Evolutionary conservation across 2,329 filamentous ascomycete genomes (phyloP).

Genomic region (Fusarium pilosicola): DNA sequence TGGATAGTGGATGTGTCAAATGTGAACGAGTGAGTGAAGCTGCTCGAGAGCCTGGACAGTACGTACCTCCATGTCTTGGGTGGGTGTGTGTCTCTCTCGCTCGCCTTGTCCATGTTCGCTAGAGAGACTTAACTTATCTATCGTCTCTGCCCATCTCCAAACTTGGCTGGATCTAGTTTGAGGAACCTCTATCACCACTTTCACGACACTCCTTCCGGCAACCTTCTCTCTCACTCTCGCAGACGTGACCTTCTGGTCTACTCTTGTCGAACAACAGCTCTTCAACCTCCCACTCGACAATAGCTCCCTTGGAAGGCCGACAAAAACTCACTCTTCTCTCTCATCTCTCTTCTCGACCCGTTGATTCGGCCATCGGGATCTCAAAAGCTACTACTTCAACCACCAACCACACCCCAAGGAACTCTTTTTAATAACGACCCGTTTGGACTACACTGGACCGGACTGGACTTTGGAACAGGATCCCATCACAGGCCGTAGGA

Average conservation of each 20-base stretch:
- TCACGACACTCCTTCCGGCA: constrained; percentile 53
- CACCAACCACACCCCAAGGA: constrained; percentile 38
- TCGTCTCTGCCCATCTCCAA: constrained; percentile 36
- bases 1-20: background rate
- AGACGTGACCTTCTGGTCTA: constrained; percentile 44
- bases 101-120: constrained; percentile 39
- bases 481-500: constrained; percentile 39
- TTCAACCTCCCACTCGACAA: constrained; percentile 28
- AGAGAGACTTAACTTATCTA: constrained; percentile 42
- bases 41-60: constrained; percentile 2
- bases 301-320: constrained; percentile 31
- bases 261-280: constrained; percentile 33
- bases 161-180: constrained; percentile 31
- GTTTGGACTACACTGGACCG: constrained; percentile 44
- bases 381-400: constrained; percentile 23
- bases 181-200: constrained; percentile 46
- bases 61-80: constrained; percentile 36
- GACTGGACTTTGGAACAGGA: constrained; percentile 43
- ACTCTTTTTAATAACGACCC: constrained; percentile 35
- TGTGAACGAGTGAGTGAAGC: background rate
- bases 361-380: constrained; percentile 60
- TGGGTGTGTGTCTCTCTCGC: constrained; percentile 31
- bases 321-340: background rate
- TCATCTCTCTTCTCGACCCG: constrained; percentile 53
- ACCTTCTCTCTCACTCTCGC: constrained; percentile 35